Evolutionary conservation across 23 red algal species (phyloP).

Genomic region (Agarophyton chilense): DNA sequence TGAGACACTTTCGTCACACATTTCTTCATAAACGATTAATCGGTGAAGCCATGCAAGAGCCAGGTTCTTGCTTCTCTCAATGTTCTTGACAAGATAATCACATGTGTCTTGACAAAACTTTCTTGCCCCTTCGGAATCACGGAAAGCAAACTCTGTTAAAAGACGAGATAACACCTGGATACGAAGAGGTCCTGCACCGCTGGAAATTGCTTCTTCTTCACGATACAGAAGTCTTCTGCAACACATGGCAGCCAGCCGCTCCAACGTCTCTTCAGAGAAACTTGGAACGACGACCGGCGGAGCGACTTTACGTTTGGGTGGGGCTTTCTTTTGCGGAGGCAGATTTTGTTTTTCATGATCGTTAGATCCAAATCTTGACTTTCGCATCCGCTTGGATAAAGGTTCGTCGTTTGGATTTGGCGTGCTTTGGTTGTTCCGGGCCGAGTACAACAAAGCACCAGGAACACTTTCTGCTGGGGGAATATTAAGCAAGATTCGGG

Average conservation of each 20-base stretch:
- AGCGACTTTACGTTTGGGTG: conserved; percentile 40
- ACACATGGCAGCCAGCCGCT: conserved; percentile 28
- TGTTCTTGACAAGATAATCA: conserved; percentile 57
- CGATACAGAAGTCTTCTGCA: conserved; percentile 51
- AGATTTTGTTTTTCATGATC: conserved; percentile 3
- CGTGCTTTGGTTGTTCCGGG: neutral
- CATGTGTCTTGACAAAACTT: conserved; percentile 70
- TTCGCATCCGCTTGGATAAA: conserved; percentile 28
- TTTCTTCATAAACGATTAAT: conserved; percentile 23
- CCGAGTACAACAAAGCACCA: conserved; percentile 26
- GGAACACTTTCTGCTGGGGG: conserved; percentile 56
- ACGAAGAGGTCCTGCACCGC: conserved; percentile 60
- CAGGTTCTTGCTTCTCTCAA: conserved; percentile 27
- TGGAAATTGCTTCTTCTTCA: conserved; percentile 51
- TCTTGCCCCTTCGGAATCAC: neutral
- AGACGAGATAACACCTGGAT: conserved; percentile 60
- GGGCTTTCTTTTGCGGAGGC: conserved; percentile 45
- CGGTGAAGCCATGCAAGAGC: conserved; percentile 76
- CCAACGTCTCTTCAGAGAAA: conserved; percentile 17
- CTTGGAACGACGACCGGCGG: conserved; percentile 43
- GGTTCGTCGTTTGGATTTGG: conserved; percentile 24
- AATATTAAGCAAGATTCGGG: conserved; percentile 66
- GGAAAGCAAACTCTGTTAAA: conserved; percentile 21
- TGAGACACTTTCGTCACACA: neutral
- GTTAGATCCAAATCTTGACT: conserved; percentile 52